Percentiles rank a stretch among this genome's conserved stretches.
phyloP scores from a whole-genome alignment of 2,329 filamentous ascomycete species.

The Penicillium thymicola region DNA sequence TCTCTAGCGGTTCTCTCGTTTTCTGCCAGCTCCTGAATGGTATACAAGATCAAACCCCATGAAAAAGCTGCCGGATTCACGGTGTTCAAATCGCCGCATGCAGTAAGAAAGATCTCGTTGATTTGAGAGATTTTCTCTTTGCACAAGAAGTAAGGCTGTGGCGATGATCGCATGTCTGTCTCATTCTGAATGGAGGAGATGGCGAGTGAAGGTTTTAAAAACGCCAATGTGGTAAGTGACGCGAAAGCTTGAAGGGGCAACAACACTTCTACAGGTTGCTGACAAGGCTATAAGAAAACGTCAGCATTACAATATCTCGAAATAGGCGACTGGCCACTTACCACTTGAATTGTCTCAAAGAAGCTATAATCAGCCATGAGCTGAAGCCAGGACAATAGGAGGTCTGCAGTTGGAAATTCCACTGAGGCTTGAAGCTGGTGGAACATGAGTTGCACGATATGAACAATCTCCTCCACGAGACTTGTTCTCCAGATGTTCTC shows the following conservation, averaged over 20 bases:
- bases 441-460: constrained; percentile 71
- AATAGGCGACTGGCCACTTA: constrained; percentile 39
- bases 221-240: constrained; percentile 65
- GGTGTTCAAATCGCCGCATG: constrained; percentile 55
- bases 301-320: constrained; percentile 11
- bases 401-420: constrained; percentile 55
- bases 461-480: constrained; percentile 66
- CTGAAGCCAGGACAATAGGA: constrained; percentile 70
- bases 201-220: constrained; percentile 66
- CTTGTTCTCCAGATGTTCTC: constrained; percentile 63
- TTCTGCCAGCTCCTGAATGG: constrained; percentile 61
- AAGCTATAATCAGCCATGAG: constrained; percentile 68
- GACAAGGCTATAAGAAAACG: constrained; percentile 32
- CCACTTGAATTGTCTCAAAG: constrained; percentile 60
- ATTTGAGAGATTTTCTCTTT: constrained; percentile 68
- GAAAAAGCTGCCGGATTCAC: constrained; percentile 73
- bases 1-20: background rate
- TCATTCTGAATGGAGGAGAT: constrained; percentile 51
- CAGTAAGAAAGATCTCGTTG: constrained; percentile 65
- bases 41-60: constrained; percentile 74
- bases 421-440: constrained; percentile 62
- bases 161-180: constrained; percentile 21
- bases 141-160: constrained; percentile 62
- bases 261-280: constrained; percentile 38
- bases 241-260: constrained; percentile 66